Conservation (phyloP, 2,329 filamentous ascomycete genomes). For the Ascochyta koolunga region DNA sequence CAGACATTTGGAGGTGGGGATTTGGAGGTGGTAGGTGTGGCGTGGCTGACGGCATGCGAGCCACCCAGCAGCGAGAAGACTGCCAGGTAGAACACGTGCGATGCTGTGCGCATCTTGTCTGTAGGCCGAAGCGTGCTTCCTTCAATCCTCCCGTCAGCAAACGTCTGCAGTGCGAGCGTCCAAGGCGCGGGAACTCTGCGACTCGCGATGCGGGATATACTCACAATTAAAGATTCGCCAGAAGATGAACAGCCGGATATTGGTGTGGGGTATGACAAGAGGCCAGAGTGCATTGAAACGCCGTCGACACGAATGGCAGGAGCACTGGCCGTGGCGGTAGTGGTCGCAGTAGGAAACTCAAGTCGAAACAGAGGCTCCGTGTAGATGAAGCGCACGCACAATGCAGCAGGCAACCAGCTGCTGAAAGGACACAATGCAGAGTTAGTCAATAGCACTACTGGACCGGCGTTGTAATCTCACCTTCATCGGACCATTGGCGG, state of each 20-base stretch:
- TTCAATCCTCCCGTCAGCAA: conserved; percentile 41
- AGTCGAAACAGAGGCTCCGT: conserved; percentile 17
- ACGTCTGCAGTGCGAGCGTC: conserved; percentile 36
- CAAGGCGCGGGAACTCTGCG: conserved; percentile 1
- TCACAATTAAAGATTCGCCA: conserved; percentile 19
- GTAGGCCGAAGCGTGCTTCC: conserved; percentile 18
- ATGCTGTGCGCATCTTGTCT: conserved; percentile 58
- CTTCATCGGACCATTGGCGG: conserved; percentile 37
- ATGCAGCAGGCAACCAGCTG: conserved; percentile 16
- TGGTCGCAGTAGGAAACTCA: conserved; percentile 29
- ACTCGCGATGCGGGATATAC: conserved; percentile 5
- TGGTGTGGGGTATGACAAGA: conserved; percentile 41
- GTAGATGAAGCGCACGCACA: conserved; percentile 20
- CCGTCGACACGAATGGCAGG: conserved; percentile 26
- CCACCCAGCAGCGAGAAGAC: conserved; percentile 64
- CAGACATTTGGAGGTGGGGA: conserved; percentile 56
- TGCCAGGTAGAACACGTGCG: conserved; percentile 65
- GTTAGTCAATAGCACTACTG: conserved; percentile 9
- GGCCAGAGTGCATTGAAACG: conserved; percentile 46
- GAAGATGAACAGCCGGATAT: conserved; percentile 21
- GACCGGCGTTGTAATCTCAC: conserved; percentile 40
- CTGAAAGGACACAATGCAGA: conserved; percentile 19
- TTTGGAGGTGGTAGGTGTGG: conserved; percentile 47
- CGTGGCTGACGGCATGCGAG: conserved; percentile 51
- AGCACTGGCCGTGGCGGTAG: conserved; percentile 31